Conservation (phyloP, 805 yeast genomes). For the Saccharomyces eubayanus region DNA sequence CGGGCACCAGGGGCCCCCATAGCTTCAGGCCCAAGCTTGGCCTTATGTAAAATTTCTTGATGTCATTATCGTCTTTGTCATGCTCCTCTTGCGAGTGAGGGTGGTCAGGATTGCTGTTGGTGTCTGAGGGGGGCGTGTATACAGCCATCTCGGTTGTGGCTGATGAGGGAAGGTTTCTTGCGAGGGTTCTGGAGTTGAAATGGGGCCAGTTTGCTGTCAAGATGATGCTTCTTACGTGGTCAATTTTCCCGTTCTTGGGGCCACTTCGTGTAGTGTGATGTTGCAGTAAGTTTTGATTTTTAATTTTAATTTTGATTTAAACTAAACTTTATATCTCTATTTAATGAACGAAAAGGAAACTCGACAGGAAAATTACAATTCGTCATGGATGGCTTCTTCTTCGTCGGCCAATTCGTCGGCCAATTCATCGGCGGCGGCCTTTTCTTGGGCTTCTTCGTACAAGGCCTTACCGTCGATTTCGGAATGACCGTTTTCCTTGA, state of each 20-base stretch:
- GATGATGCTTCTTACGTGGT: neutral
- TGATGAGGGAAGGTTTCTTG: neutral
- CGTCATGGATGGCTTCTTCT: conserved; percentile 20
- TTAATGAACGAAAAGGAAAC: neutral
- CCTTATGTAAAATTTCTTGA: conserved; percentile 29
- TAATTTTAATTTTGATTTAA: neutral
- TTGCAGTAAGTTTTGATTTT: neutral
- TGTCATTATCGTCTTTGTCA: conserved; percentile 13
- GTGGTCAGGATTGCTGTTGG: neutral
- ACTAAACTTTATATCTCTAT: neutral
- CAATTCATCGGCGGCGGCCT: conserved; percentile 10
- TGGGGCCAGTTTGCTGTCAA: neutral
- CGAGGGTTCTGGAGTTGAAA: too few relatives aligned
- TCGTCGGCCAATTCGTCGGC: conserved; percentile 13
- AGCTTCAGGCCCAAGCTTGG: conserved; percentile 54
- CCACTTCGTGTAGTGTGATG: neutral
- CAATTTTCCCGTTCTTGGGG: neutral
- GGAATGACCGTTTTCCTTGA: conserved; percentile 58
- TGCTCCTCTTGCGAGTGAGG: conserved; percentile 4
- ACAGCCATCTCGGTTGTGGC: conserved; percentile 19
- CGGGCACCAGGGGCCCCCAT: conserved; percentile 71
- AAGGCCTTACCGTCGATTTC: conserved; percentile 47
- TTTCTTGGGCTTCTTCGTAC: conserved; percentile 16
- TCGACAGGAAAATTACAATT: conserved; percentile 15
- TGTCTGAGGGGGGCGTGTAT: conserved; percentile 22